phyloP scores from a whole-genome alignment of 306 rosid genomes.

The Senna tora region DNA sequence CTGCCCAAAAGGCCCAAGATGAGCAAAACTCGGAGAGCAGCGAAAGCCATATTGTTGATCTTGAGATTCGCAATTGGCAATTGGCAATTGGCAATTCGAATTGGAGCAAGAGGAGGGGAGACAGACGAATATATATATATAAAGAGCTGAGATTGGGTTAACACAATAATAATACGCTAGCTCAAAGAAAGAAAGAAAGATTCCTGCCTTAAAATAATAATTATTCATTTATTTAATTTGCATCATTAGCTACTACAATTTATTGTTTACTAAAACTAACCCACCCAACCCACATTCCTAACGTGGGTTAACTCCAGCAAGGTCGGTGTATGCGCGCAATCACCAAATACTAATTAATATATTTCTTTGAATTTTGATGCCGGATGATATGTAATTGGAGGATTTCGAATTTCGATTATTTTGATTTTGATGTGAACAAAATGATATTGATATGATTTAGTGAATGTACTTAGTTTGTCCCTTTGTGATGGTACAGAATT shows the following conservation, averaged over 20 bases:
- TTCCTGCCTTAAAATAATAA: too few species aligned
- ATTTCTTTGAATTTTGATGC: not conserved
- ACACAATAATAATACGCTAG: too few species aligned
- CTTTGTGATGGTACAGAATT: not conserved
- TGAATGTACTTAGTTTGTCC: not conserved
- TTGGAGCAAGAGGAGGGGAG: not conserved
- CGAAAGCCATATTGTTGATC: slow-evolving; percentile 64
- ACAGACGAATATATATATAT: slow-evolving; percentile 35
- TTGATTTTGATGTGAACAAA: not conserved
- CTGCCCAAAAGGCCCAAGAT: slow-evolving; percentile 67
- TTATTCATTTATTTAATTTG: too few species aligned
- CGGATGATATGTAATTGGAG: too few species aligned
- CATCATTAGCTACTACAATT: too few species aligned
- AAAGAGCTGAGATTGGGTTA: slow-evolving; percentile 31
- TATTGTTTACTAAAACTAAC: too few species aligned
- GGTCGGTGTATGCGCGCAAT: not conserved
- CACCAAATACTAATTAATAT: too few species aligned
- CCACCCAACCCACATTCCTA: not conserved
- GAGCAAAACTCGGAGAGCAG: slow-evolving; percentile 49
- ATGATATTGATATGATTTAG: not conserved
- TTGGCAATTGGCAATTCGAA: too few species aligned
- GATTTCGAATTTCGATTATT: too few species aligned
- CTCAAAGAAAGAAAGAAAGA: too few species aligned
- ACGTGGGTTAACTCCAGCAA: slow-evolving; percentile 13
- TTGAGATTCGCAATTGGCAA: too few species aligned